Conservation (phyloP, 768 basidiomycete species). For the Calocera viscosa region DNA sequence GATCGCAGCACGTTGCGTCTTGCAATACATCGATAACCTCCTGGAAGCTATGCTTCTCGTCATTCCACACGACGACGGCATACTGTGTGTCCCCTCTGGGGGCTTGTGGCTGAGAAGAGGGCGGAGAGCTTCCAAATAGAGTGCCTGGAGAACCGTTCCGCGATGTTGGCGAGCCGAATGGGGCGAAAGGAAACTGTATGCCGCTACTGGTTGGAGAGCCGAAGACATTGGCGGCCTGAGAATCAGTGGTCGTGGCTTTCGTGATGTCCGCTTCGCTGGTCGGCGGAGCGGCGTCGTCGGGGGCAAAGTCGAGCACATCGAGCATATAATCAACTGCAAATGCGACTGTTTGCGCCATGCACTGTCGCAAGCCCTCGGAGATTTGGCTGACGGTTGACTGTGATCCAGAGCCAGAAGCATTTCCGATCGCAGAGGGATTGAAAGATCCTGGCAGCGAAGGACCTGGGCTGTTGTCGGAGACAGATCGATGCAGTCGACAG, state of each 20-base stretch:
- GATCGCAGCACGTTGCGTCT: conserved; percentile 40
- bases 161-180: neutral
- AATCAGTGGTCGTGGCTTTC: conserved; percentile 61
- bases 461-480: conserved; percentile 19
- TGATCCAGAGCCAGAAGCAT: conserved; percentile 32
- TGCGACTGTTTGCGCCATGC: conserved; percentile 58
- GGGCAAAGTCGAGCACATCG: conserved; percentile 68
- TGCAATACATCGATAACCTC: conserved; percentile 67
- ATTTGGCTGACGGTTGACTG: conserved; percentile 42
- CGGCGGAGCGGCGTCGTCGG: conserved; percentile 62
- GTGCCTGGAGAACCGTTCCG: neutral
- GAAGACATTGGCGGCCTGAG: conserved; percentile 61
- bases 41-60: conserved; percentile 89
- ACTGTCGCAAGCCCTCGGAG: conserved; percentile 57
- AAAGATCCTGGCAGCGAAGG: conserved; percentile 22
- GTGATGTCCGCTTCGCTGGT: conserved; percentile 55
- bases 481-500: conserved; percentile 65
- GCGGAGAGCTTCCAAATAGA: conserved; percentile 10
- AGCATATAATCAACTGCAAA: conserved; percentile 75
- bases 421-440: conserved; percentile 30
- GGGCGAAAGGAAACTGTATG: conserved; percentile 1
- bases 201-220: neutral
- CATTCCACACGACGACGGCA: conserved; percentile 84
- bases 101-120: conserved; percentile 16
- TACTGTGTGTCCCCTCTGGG: conserved; percentile 19